Base-by-base conservation (phyloP, 179 eudicot species). In the Spinacia oleracea region DNA sequence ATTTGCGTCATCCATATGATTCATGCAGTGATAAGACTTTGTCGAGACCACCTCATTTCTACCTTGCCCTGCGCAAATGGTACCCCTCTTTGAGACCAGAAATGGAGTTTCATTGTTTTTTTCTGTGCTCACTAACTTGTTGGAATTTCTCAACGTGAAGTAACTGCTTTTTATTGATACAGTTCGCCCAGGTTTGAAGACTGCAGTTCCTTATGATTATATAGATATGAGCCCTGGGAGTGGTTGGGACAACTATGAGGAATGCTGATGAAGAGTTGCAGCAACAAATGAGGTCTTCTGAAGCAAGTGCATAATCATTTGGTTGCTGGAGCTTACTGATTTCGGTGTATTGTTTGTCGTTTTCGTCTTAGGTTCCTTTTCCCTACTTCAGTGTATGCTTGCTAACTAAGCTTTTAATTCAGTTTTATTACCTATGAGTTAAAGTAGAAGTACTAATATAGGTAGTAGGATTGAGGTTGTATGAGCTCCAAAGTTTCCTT, bases 71-170 rank as follows among this genome's bases (percentile, higher is more conserved):
- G 77, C 89, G 97, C 6, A 95, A 93, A 78, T 95, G 98, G 98
- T 89, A 85, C 69, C 91, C 92, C 2, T 85, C 90, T 43, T 80
- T 95, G 40, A 87, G 89, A 27, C 97, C 97, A 0, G 97, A 91
- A 84, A 91, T 90, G 97, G 98, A 95, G 77, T 95, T 95, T 51
- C 92, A 97, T 64, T 93, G 98, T 87, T 93, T 91, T 91, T 84
- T 90, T 93, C 21, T 84, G 25, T 10, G 46, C 68, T 65, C 77
- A 81, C 32, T 40, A 56, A 34, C 88, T 95, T 6, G 77, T 91
- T 48, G 98, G 93, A 23, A 85, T 95, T 62, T 93, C 91, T 62
- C 98, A 93, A 72, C 93, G 98, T 11, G 98, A 95, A 82, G 95
- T 95, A 69, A 95, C 98, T 38, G 86, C 86, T 23, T 93, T 78